Conservation (phyloP, 2,329 filamentous ascomycete genomes). For the Ampelomyces quisqualis region DNA sequence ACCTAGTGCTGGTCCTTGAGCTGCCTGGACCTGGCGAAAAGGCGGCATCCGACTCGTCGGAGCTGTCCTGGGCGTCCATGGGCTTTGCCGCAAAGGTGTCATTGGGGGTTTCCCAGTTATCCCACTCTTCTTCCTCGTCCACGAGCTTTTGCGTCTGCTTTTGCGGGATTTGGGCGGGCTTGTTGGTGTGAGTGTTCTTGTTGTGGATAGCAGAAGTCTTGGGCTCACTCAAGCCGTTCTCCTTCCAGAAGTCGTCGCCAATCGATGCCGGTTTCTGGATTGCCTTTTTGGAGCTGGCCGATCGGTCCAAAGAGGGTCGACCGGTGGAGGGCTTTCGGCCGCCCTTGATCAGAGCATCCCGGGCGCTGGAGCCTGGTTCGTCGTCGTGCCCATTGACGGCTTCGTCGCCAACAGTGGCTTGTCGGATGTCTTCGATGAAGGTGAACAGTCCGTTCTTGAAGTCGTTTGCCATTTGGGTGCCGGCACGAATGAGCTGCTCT, state of each 20-base stretch:
- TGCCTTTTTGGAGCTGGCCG: constrained; percentile 37
- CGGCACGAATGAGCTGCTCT: constrained; percentile 43
- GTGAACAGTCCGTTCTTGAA: constrained; percentile 88
- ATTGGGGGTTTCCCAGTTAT: constrained; percentile 56
- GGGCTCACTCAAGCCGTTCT: constrained; percentile 45
- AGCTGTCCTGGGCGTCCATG: constrained; percentile 44
- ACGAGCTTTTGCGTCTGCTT: constrained; percentile 37
- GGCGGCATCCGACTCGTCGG: constrained; percentile 53
- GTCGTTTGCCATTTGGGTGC: constrained; percentile 83
- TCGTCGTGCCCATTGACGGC: constrained; percentile 54
- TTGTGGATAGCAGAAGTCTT: constrained; percentile 33
- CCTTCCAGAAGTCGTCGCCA: constrained; percentile 48
- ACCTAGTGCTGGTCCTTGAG: constrained; percentile 57
- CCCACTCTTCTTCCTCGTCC: constrained; percentile 57
- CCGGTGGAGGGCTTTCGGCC: constrained; percentile 32
- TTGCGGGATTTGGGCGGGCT: constrained; percentile 42
- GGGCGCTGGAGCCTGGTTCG: constrained; percentile 35
- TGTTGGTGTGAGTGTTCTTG: constrained; percentile 45
- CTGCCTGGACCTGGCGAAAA: constrained; percentile 50
- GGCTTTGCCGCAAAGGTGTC: constrained; percentile 36
- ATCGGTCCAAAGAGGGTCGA: constrained; percentile 33
- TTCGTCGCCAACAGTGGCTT: constrained; percentile 95
- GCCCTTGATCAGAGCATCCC: constrained; percentile 29
- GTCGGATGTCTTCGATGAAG: constrained; percentile 91
- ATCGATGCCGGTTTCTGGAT: constrained; percentile 35